Conservation (phyloP, 2,329 filamentous ascomycete species). For the Xylariaceae sp. region DNA sequence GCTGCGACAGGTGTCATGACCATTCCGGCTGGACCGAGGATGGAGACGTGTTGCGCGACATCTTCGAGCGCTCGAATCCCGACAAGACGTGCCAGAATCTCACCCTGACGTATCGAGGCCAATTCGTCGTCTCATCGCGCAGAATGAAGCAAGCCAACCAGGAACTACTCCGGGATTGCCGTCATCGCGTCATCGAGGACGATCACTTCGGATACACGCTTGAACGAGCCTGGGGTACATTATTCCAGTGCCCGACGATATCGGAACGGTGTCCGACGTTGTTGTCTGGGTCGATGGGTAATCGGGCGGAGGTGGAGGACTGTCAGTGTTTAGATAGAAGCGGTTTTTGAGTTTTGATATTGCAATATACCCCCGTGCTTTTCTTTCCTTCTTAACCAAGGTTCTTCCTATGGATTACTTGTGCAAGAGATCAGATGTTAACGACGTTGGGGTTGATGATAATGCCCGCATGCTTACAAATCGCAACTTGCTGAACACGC, state of each 20-base stretch:
- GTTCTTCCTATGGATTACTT: no score
- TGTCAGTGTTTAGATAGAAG: conserved; percentile 19
- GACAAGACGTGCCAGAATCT: conserved; percentile 15
- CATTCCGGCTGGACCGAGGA: conserved; percentile 20
- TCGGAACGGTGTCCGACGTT: conserved; percentile 21
- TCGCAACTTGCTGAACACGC: neutral
- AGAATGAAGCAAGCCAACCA: conserved; percentile 18
- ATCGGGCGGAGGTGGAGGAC: conserved; percentile 16
- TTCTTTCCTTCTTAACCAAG: neutral
- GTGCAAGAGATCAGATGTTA: neutral
- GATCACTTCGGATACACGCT: conserved; percentile 17
- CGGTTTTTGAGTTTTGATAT: conserved; percentile 4
- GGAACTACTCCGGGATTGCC: conserved; percentile 14
- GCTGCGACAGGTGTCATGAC: conserved; percentile 20
- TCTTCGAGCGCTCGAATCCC: conserved; percentile 15
- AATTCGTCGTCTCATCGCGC: conserved; percentile 19
- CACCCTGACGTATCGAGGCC: conserved; percentile 19
- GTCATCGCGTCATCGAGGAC: conserved; percentile 7
- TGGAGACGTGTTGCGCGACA: conserved; percentile 12
- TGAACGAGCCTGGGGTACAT: conserved; percentile 18
- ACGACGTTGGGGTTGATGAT: neutral
- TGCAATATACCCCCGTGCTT: conserved; percentile 9
- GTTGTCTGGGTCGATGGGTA: conserved; percentile 20
- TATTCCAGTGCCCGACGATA: conserved; percentile 21
- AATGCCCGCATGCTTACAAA: neutral